Evolutionary conservation across 371 early-diverging fungal genomes (phyloP), one percentile per base, ranked within the genome.

Genomic region (Circinella minor): DNA sequence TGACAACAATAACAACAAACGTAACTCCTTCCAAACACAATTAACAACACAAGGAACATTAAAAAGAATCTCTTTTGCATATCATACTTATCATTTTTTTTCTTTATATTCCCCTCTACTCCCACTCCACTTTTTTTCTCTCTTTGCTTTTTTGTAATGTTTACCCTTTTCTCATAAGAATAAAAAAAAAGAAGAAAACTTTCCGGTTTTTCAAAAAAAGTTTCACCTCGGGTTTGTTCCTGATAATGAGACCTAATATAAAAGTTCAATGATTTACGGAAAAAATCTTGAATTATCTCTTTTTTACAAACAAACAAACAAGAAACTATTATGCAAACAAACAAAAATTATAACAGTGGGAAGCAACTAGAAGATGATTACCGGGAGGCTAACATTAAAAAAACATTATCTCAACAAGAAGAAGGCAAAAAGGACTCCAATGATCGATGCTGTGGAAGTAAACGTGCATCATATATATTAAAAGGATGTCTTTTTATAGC

Each of bases 391-490:
- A 34, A 27, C 6, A 34, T 7, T 14, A 34, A 57, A 7, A 5
- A n/a, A 34, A 18, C 57, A 57, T 15, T 15, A 8, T 14, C 17
- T 51, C 27, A 57, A 34, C 34, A 57, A 34, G 57, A 57, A 57
- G 57, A 57, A 57, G 57, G 63, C 27, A 47, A 7, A 38, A 94
- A 99, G 98, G 46, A 43, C n/a, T 54, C 47, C 54, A 65, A 60
- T 57, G 57, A 18, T 34, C 20, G 14, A 11, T 57, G 57, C 34
- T 57, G 57, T 57, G 57, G 61, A 47, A 67, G 61, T 38, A 67
- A 59, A n/a, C 55, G 55, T 8, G 20, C 59, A 48, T 57, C 61
- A 2, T 63, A 51, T 48, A 37, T 43, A 27, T 47, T 70, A 34
- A 70, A 70, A 65, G 70, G 70, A 49, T 65, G 65, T 18, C 38